Evolutionary conservation across 108 stramenopile species (phyloP), one percentile per base, ranked within the genome.

Genomic region (Schizochytrium sp.): DNA sequence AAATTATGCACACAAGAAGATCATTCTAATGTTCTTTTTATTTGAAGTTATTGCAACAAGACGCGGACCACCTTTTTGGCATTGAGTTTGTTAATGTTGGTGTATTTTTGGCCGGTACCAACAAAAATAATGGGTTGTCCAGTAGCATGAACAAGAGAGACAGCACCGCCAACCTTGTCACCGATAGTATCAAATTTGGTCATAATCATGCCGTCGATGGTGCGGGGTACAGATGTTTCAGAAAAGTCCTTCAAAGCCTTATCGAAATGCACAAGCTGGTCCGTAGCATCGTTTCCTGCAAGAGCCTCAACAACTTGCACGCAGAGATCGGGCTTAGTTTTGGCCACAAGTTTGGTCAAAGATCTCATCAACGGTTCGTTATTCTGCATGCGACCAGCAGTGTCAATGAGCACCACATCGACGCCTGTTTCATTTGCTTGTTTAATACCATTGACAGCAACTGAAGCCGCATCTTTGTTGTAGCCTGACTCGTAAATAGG

Each of bases 181-280:
- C 95, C 96, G n/a, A 99, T 97, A 2, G 98, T 98, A 93, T 98
- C 98, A 89, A 98, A 98, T 90, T 99, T 99, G 46, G 98, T 98
- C 89, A 99, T 90, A 38, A 99, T 93, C 61, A 98, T 95, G 28
- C 97, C 98, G 93, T 98, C 97, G 87, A 98, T 96, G 72, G 94
- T 92, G 72, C 95, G 96, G 10, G 91, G 76, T 4, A 13, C 87
- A 0, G 53, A 8, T 10, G 53, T 40, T 4, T 56, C 42, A 8
- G 44, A n/a, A 56, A 46, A 87, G 83, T 88, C 89, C 5, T 92
- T 92, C 46, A 98, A 93, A 12, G 97, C 97, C 92, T 96, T 93
- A 92, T 97, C 91, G 92, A 99, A 99, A 95, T 97, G 96, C 87
- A 94, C 55, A 72, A 99, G 93, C 93, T 99, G 98, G 92, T 97